phyloP scores from a whole-genome alignment of 2,329 filamentous ascomycete genomes.

The Gnomoniopsis smithogilvyi region DNA sequence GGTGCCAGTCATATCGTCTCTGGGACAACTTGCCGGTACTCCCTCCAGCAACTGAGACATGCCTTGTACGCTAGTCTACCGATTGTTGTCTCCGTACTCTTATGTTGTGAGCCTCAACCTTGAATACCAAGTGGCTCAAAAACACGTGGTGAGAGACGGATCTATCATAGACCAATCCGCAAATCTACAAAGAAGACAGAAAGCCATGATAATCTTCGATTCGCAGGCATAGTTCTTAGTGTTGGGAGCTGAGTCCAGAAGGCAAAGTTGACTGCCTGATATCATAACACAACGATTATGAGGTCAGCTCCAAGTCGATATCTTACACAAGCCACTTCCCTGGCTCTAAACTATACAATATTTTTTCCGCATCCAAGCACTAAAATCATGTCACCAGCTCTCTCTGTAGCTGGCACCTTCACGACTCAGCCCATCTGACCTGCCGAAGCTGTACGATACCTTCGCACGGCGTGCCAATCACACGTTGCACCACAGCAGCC shows the following conservation, averaged over 20 bases:
- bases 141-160: neutral
- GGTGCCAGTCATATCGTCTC: neutral
- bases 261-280: no score
- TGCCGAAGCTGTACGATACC: neutral
- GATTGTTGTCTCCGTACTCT: neutral
- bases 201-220: neutral
- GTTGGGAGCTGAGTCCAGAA: no score
- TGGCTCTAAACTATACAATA: neutral
- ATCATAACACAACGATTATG: no score
- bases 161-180: neutral
- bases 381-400: neutral
- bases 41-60: neutral
- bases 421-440: slow-evolving; percentile 4
- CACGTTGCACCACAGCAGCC: slow-evolving; percentile 13
- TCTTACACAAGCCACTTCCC: neutral
- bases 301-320: no score
- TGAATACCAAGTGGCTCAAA: neutral
- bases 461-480: slow-evolving; percentile 2
- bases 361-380: neutral
- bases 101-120: neutral
- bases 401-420: neutral
- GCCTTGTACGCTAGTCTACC: neutral
- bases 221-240: neutral
- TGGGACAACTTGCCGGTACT: neutral
- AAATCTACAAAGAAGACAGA: neutral